phyloP scores from a whole-genome alignment of 768 basidiomycete genomes.

The Paxillus involutus region DNA sequence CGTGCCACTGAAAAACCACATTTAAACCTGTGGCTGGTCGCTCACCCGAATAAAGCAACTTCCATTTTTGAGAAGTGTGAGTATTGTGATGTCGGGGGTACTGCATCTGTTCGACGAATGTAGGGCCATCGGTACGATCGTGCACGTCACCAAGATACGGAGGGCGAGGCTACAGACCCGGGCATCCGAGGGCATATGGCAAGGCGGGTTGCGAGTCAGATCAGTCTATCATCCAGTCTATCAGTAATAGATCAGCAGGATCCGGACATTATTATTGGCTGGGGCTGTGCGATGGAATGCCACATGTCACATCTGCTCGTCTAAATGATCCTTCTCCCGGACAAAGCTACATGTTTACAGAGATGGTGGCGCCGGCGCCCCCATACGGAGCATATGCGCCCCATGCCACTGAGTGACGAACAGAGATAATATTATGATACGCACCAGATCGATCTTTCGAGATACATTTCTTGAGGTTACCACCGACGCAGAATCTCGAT shows the following conservation, averaged over 20 bases:
- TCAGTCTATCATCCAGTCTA: neutral
- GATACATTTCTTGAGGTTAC: neutral
- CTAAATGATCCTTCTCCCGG: neutral
- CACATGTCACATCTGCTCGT: neutral
- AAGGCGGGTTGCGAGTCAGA: neutral
- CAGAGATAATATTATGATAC: neutral
- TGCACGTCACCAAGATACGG: no score
- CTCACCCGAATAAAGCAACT: neutral
- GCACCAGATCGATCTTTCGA: neutral
- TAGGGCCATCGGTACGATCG: neutral
- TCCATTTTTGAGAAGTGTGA: neutral
- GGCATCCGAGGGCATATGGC: neutral
- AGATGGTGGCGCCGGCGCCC: neutral
- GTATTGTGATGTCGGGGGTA: neutral
- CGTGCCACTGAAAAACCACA: no score
- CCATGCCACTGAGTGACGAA: neutral
- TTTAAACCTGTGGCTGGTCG: neutral
- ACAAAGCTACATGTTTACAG: neutral
- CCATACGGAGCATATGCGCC: neutral
- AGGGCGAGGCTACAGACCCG: neutral
- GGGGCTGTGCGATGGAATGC: neutral
- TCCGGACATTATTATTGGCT: neutral
- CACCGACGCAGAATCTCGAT: neutral
- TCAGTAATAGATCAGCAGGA: neutral
- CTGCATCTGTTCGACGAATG: neutral